These are phyloP conservation scores for Fonsecaea multimorphosa DNA, from an alignment of 2,329 filamentous ascomycete species.

Conservation along the genomic window DNA sequence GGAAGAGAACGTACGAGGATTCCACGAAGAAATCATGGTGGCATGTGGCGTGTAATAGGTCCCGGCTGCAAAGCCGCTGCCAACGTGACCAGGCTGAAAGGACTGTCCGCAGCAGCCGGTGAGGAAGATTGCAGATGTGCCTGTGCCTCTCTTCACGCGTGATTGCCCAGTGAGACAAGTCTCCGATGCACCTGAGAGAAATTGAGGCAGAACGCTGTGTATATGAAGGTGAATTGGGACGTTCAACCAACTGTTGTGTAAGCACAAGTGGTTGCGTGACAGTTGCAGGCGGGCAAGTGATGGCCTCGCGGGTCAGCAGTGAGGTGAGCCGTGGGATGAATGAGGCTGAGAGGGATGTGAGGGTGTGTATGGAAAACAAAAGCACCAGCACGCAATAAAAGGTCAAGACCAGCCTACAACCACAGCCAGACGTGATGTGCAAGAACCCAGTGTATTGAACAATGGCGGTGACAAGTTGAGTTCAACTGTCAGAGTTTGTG, in stretches of 20 bases:
- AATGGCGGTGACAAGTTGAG: slow-evolving; percentile 9
- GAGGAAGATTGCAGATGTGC: slow-evolving; percentile 19
- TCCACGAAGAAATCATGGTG: slow-evolving; percentile 33
- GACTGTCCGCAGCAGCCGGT: slow-evolving; percentile 15
- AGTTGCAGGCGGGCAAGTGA: slow-evolving; percentile 18
- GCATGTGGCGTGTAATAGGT: slow-evolving; percentile 26
- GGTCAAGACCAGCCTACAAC: background rate
- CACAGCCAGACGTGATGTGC: slow-evolving; percentile 11
- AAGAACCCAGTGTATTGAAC: background rate
- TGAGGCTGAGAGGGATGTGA: slow-evolving; percentile 22
- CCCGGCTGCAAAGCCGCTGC: slow-evolving; percentile 27
- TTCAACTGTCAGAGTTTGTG: background rate
- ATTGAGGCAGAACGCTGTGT: slow-evolving; percentile 31
- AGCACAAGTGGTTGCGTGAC: slow-evolving; percentile 31
- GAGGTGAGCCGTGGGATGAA: slow-evolving; percentile 29
- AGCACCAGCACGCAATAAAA: slow-evolving; percentile 17
- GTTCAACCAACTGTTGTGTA: slow-evolving; percentile 28
- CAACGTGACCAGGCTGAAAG: slow-evolving; percentile 27
- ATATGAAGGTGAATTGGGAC: slow-evolving; percentile 19
- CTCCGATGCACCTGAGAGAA: slow-evolving; percentile 23
- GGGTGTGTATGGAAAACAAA: slow-evolving; percentile 22
- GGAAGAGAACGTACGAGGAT: slow-evolving; percentile 32
- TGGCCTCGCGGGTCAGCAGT: slow-evolving; percentile 29
- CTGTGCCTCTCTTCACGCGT: slow-evolving; percentile 18
- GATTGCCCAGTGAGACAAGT: slow-evolving; percentile 31